Evolutionary conservation across 352 stramenopile species (phyloP), one percentile per base, ranked within the genome.

Genomic region (Discostella stelligera): DNA sequence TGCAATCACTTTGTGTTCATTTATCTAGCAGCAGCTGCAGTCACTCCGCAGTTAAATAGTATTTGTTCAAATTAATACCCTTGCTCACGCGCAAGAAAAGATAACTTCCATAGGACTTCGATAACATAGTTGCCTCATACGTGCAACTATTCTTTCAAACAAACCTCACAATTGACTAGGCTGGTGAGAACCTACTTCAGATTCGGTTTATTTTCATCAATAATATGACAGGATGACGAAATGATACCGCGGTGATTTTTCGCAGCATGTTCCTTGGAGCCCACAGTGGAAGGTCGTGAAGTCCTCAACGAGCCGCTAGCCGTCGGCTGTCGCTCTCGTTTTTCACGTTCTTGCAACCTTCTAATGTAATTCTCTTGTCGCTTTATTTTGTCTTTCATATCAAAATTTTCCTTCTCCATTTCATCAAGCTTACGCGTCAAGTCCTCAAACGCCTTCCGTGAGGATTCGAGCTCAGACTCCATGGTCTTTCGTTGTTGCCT

Each of bases 351-450:
- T 59, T 79, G 71, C 11, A 79, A 58, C 60, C 54, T 49, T 18
- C 16, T 56, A 53, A 79, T 79, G 37, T 79, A 79, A 21, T 79
- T 74, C 49, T 81, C 66, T 49, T 77, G 66, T 44, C 66, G n/a
- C 32, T 14, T 25, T 0, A 81, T 49, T 53, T 77, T 76, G 49
- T 77, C 59, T 50, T 72, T 50, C 23, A 80, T 41, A 0, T 20
- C 48, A 3, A 18, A 25, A 69, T 71, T 76, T 37, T 76, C 67
- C 49, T 77, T 81, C 60, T 77, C 73, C n/a, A 72, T 68, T 0
- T 76, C 66, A 63, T 25, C 54, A 39, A 39, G 63, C n/a, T 68
- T 63, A 39, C 55, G 60, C 18, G 44, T 32, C 6, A 62, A 21
- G 11, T 68, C 52, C 48, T 81, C 68, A 37, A 81, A 58, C 20